A percentile compares a stretch with the other conserved stretches of the same genome.
These are phyloP conservation scores for Monosporascus ibericus DNA, from an alignment of 2,329 filamentous ascomycete genomes.

Conservation along the genomic window DNA sequence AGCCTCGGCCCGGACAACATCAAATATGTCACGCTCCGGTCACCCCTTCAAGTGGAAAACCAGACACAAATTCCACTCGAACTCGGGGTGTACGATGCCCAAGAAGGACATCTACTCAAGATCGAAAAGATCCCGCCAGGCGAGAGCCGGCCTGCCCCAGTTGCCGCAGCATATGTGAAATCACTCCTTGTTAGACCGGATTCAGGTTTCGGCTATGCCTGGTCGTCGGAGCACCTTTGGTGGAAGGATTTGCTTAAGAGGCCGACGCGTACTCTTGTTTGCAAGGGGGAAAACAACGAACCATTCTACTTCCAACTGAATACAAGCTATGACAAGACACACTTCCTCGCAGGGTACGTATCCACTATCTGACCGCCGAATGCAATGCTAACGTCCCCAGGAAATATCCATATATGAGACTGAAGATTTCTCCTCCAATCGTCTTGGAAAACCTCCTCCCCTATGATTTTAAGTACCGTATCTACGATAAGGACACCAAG, in stretches of 20 bases:
- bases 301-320: slow-evolving; percentile 98
- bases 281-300: slow-evolving; percentile 77
- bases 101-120: slow-evolving; percentile 85
- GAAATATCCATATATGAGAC: slow-evolving; percentile 88
- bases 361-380: neutral
- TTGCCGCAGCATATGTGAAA: slow-evolving; percentile 88
- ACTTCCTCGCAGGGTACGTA: slow-evolving; percentile 68
- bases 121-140: slow-evolving; percentile 97
- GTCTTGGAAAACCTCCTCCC: slow-evolving; percentile 92
- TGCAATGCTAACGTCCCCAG: slow-evolving; percentile 36
- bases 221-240: slow-evolving; percentile 84
- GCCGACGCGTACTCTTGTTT: slow-evolving; percentile 81
- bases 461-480: slow-evolving; percentile 98
- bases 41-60: slow-evolving; percentile 88
- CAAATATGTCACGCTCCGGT: slow-evolving; percentile 94
- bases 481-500: slow-evolving; percentile 97
- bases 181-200: slow-evolving; percentile 83
- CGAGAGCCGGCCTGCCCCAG: slow-evolving; percentile 80
- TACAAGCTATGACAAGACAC: slow-evolving; percentile 74
- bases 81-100: slow-evolving; percentile 80
- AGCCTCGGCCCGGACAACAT: slow-evolving; percentile 89
- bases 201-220: slow-evolving; percentile 92
- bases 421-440: slow-evolving; percentile 86
- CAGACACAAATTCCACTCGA: slow-evolving; percentile 95
- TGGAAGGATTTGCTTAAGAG: slow-evolving; percentile 87